phyloP scores from a whole-genome alignment of 1,284 basidiomycete genomes.

The Acaromyces ingoldii region DNA sequence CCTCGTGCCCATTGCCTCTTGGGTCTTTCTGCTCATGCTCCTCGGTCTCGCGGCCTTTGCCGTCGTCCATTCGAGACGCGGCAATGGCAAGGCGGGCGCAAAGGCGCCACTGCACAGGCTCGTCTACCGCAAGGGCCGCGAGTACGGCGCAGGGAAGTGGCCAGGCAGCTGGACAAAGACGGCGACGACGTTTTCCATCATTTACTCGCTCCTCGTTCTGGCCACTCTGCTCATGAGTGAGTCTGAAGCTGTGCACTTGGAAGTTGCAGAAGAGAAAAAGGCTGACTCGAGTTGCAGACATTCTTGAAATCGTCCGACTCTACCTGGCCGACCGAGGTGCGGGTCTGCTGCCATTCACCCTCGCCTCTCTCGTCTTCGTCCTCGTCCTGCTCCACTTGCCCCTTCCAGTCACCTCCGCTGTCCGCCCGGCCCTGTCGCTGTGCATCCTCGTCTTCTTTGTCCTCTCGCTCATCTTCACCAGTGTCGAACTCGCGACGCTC shows the following conservation, averaged over 20 bases:
- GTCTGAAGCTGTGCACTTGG: constrained; percentile 7
- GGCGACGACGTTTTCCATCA: constrained; percentile 11
- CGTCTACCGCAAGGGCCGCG: constrained; percentile 10
- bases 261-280: neutral
- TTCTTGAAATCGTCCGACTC: constrained; percentile 33
- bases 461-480: constrained; percentile 22
- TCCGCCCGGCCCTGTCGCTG: constrained; percentile 10
- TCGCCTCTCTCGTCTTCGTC: constrained; percentile 26
- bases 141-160: neutral
- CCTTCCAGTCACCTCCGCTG: neutral
- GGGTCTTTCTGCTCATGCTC: constrained; percentile 21
- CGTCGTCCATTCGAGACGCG: neutral
- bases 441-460: constrained; percentile 23
- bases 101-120: constrained; percentile 11
- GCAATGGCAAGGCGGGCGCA: constrained; percentile 5
- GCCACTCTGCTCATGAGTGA: constrained; percentile 35
- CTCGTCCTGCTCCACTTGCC: constrained; percentile 23
- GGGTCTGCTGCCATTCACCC: constrained; percentile 29
- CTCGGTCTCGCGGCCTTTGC: constrained; percentile 12
- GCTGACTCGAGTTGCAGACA: constrained; percentile 16
- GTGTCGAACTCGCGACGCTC: constrained; percentile 18
- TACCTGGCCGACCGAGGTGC: constrained; percentile 29
- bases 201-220: constrained; percentile 26
- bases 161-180: neutral
- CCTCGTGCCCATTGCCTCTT: constrained; percentile 29